Conservation (phyloP, 192 early-diverging fungal species). For the Gonapodya sp. region DNA sequence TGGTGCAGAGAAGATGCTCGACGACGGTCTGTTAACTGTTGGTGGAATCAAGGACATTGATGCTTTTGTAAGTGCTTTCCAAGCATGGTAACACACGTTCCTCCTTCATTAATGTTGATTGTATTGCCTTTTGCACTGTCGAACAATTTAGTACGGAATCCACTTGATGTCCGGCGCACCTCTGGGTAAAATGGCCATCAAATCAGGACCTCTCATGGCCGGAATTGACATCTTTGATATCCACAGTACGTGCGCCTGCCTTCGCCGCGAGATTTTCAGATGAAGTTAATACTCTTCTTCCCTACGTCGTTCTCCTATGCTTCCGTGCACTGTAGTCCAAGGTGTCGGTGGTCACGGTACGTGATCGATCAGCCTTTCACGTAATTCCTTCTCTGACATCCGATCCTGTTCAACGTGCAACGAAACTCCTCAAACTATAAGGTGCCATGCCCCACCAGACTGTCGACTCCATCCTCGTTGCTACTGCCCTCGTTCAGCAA, state of each 20-base stretch:
- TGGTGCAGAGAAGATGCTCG: slow-evolving; percentile 8
- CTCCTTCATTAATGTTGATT: too few relatives aligned
- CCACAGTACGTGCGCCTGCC: background rate
- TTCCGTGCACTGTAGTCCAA: too few relatives aligned
- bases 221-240: slow-evolving; percentile 9
- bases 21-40: background rate
- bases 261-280: background rate
- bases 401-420: too few relatives aligned
- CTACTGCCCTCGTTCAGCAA: background rate
- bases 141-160: background rate
- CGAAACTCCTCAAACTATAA: too few relatives aligned
- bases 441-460: slow-evolving; percentile 11
- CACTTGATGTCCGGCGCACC: slow-evolving; percentile 5
- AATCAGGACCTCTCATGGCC: slow-evolving; percentile 4
- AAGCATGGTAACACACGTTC: too few relatives aligned
- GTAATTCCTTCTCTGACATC: too few relatives aligned
- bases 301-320: background rate
- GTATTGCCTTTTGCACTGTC: background rate
- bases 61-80: background rate
- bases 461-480: slow-evolving; percentile 7
- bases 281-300: background rate
- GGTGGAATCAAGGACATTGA: slow-evolving; percentile 9
- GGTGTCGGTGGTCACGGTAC: slow-evolving; percentile 10
- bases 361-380: too few relatives aligned
- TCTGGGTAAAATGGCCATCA: background rate